Base-by-base conservation (phyloP, 768 basidiomycete genomes). In the Boletus pseudo-olivaceus region DNA sequence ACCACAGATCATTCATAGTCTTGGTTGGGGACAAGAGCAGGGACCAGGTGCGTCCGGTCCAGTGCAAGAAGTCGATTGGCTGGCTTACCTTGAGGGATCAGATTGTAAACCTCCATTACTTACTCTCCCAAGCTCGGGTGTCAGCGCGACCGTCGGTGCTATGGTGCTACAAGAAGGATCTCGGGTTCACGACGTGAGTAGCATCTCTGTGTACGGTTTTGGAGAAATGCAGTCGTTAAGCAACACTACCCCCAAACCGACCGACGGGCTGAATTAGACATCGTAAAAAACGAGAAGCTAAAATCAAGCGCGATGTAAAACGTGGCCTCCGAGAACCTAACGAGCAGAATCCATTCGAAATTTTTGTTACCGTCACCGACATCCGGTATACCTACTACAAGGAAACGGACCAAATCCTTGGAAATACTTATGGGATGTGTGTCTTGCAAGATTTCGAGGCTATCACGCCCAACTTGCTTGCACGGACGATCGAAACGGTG, bases 361-460 rank as follows among this genome's bases (percentile, higher is more conserved):
- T 98, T 40, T 99, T 99, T 67, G 87, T 98, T 12, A 90, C 92
- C 0, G 95, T 98, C n/a, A 98, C 96, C 4, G 96, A 99, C 69
- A 98, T 99, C 55, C 87, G 96, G 52, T 99, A 99, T 76, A 93
- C 91, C 85, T 94, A 98, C 76, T 98, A 98, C 77, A 97, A 97
- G 69, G 96, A 98, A 63, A 93, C 94, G 1, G 85, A 95, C 46
- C 97, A 96, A 73, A 93, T 98, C 58, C 83, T 99, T 34, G 97
- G 96, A 62, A 90, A 98, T 67, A 99, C 97, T 0, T 98, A 89
- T 70, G 96, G 96, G 40, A 98, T 98, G 93, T 86, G 91, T 55
- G 83, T 98, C 1, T 75, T 99, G 46, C 97, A 98, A 72, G 97
- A 98, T 65, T 99, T 98, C 60, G 97, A 99, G 68, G 96, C 97